phyloP scores from a whole-genome alignment of 768 basidiomycete genomes.

The Amanita brunnescens region DNA sequence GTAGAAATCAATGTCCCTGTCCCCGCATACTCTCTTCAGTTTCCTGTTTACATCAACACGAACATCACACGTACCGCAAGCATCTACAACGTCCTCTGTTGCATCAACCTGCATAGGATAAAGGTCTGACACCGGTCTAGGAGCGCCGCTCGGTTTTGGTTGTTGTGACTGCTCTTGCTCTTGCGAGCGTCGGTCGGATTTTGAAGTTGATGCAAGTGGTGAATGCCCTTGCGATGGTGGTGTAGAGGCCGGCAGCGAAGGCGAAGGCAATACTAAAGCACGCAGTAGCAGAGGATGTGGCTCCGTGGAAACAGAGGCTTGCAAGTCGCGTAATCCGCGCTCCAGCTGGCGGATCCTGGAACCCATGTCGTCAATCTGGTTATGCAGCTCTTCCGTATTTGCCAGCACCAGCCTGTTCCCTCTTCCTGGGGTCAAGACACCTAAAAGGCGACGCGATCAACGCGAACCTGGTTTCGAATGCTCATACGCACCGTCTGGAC shows the following conservation, averaged over 20 bases:
- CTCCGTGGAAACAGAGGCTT: conserved; percentile 37
- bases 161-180: not conserved
- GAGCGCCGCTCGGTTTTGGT: not conserved
- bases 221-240: not conserved
- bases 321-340: conserved; percentile 41
- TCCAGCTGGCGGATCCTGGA: conserved; percentile 56
- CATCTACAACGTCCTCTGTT: conserved; percentile 34
- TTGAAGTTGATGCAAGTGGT: not conserved
- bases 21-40: conserved; percentile 29
- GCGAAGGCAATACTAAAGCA: not conserved
- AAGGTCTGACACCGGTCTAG: not conserved
- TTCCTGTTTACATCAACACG: not conserved
- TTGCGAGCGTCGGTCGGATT: not conserved
- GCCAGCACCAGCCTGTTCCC: conserved; percentile 57
- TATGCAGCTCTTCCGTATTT: conserved; percentile 64
- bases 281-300: conserved; percentile 38
- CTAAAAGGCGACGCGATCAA: conserved; percentile 18
- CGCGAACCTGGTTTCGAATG: not conserved
- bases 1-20: conserved; percentile 42
- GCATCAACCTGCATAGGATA: conserved; percentile 13
- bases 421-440: conserved; percentile 48
- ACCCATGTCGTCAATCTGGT: conserved; percentile 46
- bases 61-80: conserved; percentile 21
- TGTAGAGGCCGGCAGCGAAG: not conserved
- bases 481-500: conserved; percentile 52